Conservation (phyloP, 495 filamentous ascomycete species). For the Glonium stellatum region DNA sequence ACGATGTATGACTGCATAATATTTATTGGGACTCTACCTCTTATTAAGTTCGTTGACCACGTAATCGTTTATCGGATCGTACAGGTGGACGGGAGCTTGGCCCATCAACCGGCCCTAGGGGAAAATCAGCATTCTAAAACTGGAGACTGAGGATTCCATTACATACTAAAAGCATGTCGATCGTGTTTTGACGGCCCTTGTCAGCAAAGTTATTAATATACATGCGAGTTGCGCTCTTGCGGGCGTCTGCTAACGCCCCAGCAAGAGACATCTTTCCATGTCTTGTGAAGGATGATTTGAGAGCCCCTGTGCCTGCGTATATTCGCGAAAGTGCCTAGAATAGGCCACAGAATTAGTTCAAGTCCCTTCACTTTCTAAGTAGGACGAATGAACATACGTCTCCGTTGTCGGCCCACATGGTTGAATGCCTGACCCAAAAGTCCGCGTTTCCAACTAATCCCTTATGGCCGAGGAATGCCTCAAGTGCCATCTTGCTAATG, state of each 20-base stretch:
- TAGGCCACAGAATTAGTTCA: constrained; percentile 9
- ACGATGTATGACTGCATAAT: background rate
- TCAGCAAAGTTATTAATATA: constrained; percentile 98
- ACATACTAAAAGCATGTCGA: constrained; percentile 78
- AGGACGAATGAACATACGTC: constrained; percentile 44
- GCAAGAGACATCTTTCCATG: constrained; percentile 93
- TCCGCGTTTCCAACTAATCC: constrained; percentile 60
- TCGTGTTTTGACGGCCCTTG: constrained; percentile 86
- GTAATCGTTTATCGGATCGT: constrained; percentile 89
- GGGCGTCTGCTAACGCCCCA: constrained; percentile 86
- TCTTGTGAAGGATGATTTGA: constrained; percentile 94
- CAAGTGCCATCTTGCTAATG: constrained; percentile 83
- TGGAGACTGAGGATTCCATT: too few relatives aligned
- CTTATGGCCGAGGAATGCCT: constrained; percentile 66
- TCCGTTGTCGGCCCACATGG: constrained; percentile 96
- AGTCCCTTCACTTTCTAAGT: background rate
- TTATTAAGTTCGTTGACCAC: constrained; percentile 68
- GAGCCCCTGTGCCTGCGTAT: constrained; percentile 90
- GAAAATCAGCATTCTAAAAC: background rate
- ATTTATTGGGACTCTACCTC: constrained; percentile 31
- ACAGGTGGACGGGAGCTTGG: constrained; percentile 76
- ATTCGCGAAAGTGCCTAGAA: constrained; percentile 68
- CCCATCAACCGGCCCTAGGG: constrained; percentile 55
- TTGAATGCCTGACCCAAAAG: constrained; percentile 84
- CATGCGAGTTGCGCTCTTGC: constrained; percentile 86